Conservation (phyloP, 2,329 filamentous ascomycete species). For the Blastomyces silverae region DNA sequence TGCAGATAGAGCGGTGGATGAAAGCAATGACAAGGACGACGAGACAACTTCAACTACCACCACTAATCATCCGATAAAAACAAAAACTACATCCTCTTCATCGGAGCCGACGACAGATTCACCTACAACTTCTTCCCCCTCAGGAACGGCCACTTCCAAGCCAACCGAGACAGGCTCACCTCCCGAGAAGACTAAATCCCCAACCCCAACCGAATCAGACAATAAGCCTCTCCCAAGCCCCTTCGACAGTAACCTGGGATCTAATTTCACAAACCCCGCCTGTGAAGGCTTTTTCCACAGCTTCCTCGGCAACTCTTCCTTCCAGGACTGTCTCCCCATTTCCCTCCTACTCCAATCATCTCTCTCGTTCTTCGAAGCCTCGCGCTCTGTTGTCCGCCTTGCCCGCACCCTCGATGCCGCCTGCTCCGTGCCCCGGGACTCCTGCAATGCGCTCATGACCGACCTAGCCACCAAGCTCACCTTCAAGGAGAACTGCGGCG, state of each 20-base stretch:
- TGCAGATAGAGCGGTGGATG: not conserved
- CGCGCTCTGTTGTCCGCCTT: constrained; percentile 63
- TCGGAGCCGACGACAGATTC: not conserved
- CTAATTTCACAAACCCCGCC: constrained; percentile 53
- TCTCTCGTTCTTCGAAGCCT: constrained; percentile 71
- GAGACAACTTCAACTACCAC: not conserved
- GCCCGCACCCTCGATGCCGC: constrained; percentile 72
- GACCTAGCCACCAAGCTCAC: constrained; percentile 60
- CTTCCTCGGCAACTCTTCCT: constrained; percentile 60
- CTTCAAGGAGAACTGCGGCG: constrained; percentile 57
- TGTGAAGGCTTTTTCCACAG: constrained; percentile 54
- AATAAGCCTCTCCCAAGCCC: constrained; percentile 50
- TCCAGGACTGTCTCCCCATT: constrained; percentile 70
- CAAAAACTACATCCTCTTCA: not conserved
- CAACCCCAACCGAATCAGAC: constrained; percentile 20
- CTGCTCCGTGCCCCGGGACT: constrained; percentile 60
- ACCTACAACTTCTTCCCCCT: constrained; percentile 10
- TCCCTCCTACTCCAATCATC: constrained; percentile 83
- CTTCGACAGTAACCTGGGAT: constrained; percentile 59
- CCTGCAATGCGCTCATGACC: constrained; percentile 61
- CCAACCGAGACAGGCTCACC: constrained; percentile 13
- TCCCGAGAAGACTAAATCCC: constrained; percentile 11
- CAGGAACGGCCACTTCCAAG: constrained; percentile 20
- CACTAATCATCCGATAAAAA: not conserved
- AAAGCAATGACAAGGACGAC: not conserved